phyloP scores from a whole-genome alignment of 148 eudicot genomes.

The Salicornia ramosissima region DNA sequence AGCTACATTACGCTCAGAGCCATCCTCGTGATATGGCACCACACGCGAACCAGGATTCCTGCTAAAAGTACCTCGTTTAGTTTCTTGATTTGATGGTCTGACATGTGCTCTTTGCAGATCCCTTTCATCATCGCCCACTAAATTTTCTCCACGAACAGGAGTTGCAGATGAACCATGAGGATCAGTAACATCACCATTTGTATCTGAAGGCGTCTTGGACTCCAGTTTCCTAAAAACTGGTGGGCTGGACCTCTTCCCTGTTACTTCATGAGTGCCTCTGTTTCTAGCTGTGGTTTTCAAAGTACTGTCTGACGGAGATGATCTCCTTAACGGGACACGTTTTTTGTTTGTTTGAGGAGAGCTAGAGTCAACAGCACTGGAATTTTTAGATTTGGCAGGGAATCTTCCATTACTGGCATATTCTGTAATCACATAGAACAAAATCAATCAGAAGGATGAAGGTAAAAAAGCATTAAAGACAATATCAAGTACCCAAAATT shows the following conservation, averaged over 20 bases:
- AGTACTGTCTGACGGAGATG: constrained; percentile 43
- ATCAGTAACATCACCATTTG: constrained; percentile 31
- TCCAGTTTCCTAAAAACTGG: constrained; percentile 58
- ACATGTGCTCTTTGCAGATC: constrained; percentile 22
- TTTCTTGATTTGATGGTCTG: constrained; percentile 33
- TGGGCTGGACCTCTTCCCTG: constrained; percentile 42
- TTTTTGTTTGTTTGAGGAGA: constrained; percentile 43
- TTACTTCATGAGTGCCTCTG: constrained; percentile 38
- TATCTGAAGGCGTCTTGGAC: constrained; percentile 43
- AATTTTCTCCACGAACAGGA: constrained; percentile 28
- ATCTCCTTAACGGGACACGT: constrained; percentile 24
- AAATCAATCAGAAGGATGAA: constrained; percentile 5
- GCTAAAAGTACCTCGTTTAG: constrained; percentile 41
- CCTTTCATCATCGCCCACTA: constrained; percentile 20
- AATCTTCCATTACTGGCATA: constrained; percentile 53
- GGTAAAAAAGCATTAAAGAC: too few species aligned
- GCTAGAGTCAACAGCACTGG: constrained; percentile 31
- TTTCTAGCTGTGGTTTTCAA: constrained; percentile 44
- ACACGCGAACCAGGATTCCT: constrained; percentile 40
- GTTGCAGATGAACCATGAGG: constrained; percentile 31
- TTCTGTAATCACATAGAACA: constrained; percentile 36
- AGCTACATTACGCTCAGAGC: constrained; percentile 36
- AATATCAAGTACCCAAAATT: too few species aligned
- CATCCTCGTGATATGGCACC: constrained; percentile 41
- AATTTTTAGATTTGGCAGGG: constrained; percentile 39